Base-by-base conservation (phyloP, 2,329 filamentous ascomycete species). In the Trichoderma pleuroti region DNA sequence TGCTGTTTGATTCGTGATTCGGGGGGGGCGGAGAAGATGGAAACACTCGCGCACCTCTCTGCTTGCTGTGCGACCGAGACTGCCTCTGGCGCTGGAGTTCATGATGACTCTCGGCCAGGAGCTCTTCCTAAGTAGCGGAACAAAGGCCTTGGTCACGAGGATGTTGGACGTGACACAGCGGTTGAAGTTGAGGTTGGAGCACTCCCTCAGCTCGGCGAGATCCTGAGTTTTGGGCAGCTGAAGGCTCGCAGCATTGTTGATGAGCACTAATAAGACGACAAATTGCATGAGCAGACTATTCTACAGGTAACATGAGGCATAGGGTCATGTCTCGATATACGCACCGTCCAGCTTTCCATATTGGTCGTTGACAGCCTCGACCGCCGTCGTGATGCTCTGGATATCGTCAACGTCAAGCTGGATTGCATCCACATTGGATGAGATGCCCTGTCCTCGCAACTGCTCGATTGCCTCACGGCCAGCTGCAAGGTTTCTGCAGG, bases 341-440 rank as follows among this genome's bases (percentile, higher is more conserved):
- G 49, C 8, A 74, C 74, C 73, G 24, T 75, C 74, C 5, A 74
- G 54, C 28, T 71, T 74, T 12, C 72, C 72, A 49, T 75, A 73
- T 52, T 71, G 72, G 12, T 72, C 54, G 8, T 63, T 59, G 4
- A 75, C 12, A n/a, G 32, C 36, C 26, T 59, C 67, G 9, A 71
- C 72, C 4, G 73, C 73, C 2, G 42, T 39, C 18, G 39, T 39
- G 14, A 75, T 74, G 39, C 68, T 72, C 18, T 70, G 66, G 39
- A 73, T 71, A 12, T 73, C 64, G 30, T 74, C 74, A 32, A 75
- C 73, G 32, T 76, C 72, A 5, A 74, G 54, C 59, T 68, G 49
- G 14, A 74, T 34, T 9, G 61, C 32, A 39, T 75, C 72, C 11
- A 73, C 59, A 3, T 28, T 6, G 10, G 70, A 52, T 8, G 59